Conservation (phyloP, 495 filamentous ascomycete species). For the Hypomontagnella submonticulosa region DNA sequence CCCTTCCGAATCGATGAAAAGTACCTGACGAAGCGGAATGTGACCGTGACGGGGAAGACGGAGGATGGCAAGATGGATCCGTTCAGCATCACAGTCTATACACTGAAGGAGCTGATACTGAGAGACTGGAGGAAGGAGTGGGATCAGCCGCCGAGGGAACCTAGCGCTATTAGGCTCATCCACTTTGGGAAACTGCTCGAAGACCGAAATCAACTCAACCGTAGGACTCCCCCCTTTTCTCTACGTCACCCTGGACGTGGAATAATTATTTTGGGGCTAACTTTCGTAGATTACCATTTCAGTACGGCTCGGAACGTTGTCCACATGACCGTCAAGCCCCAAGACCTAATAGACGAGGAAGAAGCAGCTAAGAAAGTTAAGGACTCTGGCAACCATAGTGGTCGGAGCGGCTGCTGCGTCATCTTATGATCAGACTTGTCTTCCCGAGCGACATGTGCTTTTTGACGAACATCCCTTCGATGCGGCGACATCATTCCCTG, state of each 20-base stretch:
- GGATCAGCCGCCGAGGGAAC: slow-evolving; percentile 84
- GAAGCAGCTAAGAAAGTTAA: slow-evolving; percentile 80
- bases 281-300: slow-evolving; percentile 77
- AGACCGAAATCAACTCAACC: slow-evolving; percentile 82
- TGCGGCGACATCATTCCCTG: slow-evolving; percentile 34
- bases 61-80: slow-evolving; percentile 72
- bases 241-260: neutral
- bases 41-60: slow-evolving; percentile 72
- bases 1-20: slow-evolving; percentile 88
- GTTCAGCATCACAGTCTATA: slow-evolving; percentile 88
- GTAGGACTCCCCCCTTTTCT: slow-evolving; percentile 53
- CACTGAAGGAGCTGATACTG: slow-evolving; percentile 89
- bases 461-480: slow-evolving; percentile 23
- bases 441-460: slow-evolving; percentile 6
- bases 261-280: slow-evolving; percentile 1
- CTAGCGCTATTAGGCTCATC: slow-evolving; percentile 86
- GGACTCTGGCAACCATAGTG: slow-evolving; percentile 65
- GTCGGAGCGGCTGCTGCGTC: slow-evolving; percentile 83
- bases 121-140: slow-evolving; percentile 92
- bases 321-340: slow-evolving; percentile 92
- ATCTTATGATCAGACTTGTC: slow-evolving; percentile 63
- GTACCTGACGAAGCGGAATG: slow-evolving; percentile 81
- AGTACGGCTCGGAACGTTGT: slow-evolving; percentile 79
- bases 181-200: slow-evolving; percentile 88
- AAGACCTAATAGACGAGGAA: slow-evolving; percentile 90